These are phyloP conservation scores for Leptodermis oblonga DNA, from an alignment of 257 asterid genomes.

Conservation along the genomic window DNA sequence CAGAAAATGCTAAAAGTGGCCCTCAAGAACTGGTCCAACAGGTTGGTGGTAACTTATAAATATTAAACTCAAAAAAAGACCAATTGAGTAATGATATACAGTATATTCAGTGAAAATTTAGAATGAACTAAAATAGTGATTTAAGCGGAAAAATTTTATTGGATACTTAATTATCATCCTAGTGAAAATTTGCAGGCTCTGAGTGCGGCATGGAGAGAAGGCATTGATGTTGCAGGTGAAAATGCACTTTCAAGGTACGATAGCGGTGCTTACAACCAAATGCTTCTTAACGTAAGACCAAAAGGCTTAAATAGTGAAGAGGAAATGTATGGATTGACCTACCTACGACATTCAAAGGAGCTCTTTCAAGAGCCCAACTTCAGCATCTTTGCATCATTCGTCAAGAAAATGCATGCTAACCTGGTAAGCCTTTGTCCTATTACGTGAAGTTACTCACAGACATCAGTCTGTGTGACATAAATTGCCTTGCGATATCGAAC, in stretches of 20 bases:
- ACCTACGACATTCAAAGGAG: constrained; percentile 56
- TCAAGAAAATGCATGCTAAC: constrained; percentile 75
- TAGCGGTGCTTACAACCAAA: constrained; percentile 56
- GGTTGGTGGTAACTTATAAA: no score
- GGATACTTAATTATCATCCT: no score
- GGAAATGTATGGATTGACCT: constrained; percentile 57
- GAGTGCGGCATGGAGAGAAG: constrained; percentile 68
- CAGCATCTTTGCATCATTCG: constrained; percentile 46
- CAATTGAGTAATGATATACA: no score
- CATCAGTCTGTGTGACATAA: no score
- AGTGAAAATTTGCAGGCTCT: constrained; percentile 39
- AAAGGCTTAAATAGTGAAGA: constrained; percentile 50
- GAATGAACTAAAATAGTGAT: not conserved
- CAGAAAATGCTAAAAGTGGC: constrained; percentile 29
- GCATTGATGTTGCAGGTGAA: constrained; percentile 69
- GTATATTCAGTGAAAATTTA: no score
- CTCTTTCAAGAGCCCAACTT: constrained; percentile 38
- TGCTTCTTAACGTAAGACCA: constrained; percentile 69
- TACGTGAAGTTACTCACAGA: no score
- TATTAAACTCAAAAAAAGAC: no score
- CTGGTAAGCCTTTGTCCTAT: constrained; percentile 29
- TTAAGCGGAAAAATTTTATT: not conserved
- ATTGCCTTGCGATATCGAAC: no score
- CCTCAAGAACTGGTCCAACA: constrained; percentile 34
- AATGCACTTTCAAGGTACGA: constrained; percentile 73